Base-by-base conservation (phyloP, 805 yeast genomes). In the Lachancea cidri region DNA sequence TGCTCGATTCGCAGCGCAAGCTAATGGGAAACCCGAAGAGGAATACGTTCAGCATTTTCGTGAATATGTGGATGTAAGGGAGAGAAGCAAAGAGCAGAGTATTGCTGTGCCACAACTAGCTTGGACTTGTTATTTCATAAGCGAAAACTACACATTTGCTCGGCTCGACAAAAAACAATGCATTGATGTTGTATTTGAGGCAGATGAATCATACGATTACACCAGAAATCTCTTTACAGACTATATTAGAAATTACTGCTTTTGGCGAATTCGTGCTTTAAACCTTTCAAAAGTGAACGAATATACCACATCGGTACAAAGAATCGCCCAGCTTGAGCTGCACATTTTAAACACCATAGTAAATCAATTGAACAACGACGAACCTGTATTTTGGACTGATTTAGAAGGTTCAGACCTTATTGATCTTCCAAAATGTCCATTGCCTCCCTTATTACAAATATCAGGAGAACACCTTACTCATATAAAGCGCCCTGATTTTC, bases 61-160 rank as follows among this genome's bases (percentile, higher is more conserved):
- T 7, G 29, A 35, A 11, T 20, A 17, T 17, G 41, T 49, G 17
- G 17, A 13, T 9, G 9, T 5, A n/a, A 33, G 27, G 11, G 53
- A 53, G 34, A 11, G 8, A 8, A 42, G 38, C 17, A 29, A 38
- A 3, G 37, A 36, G 8, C 55, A 53, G 32, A 31, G 38, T 15
- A 50, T 52, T 11, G 36, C 20, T 6, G 27, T 52, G 8, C 54
- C 55, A 17, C 56, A 44, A 24, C 24, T 52, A 24, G 58, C 58
- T 13, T 52, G 53, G 54, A 36, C 49, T n/a, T 37, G 48, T 33
- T 36, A 31, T 29, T 40, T 39, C 33, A 43, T 43, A 32, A 38
- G 37, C n/a, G 37, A 39, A 7, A 18, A 29, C 24, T 22, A 18
- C 6, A 9, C 29, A 9, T 42, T 36, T 16, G 45, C 42, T 17